These are phyloP conservation scores for Lachancea quebecensis DNA, from an alignment of 805 yeast species.

Conservation along the genomic window DNA sequence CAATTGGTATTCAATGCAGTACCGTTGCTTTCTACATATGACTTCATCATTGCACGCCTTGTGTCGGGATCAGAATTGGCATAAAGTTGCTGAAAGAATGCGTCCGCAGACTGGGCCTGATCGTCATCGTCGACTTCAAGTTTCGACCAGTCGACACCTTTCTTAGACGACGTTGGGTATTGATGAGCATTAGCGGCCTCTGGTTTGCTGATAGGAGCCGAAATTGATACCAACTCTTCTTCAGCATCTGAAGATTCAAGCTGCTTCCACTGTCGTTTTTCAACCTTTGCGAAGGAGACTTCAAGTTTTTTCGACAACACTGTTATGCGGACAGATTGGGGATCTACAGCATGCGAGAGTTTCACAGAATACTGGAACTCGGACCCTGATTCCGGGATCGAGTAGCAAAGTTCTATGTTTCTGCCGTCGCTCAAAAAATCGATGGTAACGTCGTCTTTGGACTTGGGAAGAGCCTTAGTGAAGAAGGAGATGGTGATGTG, in stretches of 20 bases:
- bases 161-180: slow-evolving; percentile 62
- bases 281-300: slow-evolving; percentile 46
- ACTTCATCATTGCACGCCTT: slow-evolving; percentile 92
- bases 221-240: neutral
- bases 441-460: slow-evolving; percentile 33
- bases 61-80: slow-evolving; percentile 82
- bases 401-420: slow-evolving; percentile 27
- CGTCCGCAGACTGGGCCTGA: slow-evolving; percentile 46
- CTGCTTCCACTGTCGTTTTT: slow-evolving; percentile 45
- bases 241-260: slow-evolving; percentile 27
- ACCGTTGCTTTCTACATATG: slow-evolving; percentile 88
- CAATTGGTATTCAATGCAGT: slow-evolving; percentile 91
- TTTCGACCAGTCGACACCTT: slow-evolving; percentile 63
- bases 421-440: slow-evolving; percentile 36
- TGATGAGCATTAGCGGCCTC: slow-evolving; percentile 13
- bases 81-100: slow-evolving; percentile 70
- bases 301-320: slow-evolving; percentile 74
- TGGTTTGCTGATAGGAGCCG: neutral
- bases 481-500: slow-evolving; percentile 62
- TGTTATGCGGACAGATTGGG: slow-evolving; percentile 38
- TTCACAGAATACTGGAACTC: slow-evolving; percentile 55
- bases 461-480: slow-evolving; percentile 52
- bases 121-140: slow-evolving; percentile 42
- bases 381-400: slow-evolving; percentile 32
- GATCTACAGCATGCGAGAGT: slow-evolving; percentile 44